Conservation (phyloP, 768 basidiomycete species). For the Asterophora parasitica region DNA sequence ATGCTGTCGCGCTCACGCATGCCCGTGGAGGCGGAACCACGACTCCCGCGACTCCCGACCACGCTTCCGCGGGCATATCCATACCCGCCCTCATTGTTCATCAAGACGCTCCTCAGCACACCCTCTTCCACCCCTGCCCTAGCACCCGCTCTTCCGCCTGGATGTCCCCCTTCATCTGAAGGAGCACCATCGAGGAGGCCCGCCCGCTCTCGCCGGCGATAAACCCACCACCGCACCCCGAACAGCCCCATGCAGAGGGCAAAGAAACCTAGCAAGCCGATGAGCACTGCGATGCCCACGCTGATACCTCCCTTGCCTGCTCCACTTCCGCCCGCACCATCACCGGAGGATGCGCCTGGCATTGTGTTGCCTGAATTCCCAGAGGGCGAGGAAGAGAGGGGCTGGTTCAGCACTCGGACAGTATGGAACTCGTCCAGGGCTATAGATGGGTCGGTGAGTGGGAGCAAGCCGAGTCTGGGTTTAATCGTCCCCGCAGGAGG, state of each 20-base stretch:
- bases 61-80: slow-evolving; percentile 27
- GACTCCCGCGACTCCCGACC: too few relatives aligned
- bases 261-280: slow-evolving; percentile 57
- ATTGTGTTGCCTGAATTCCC: background rate
- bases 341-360: slow-evolving; percentile 13
- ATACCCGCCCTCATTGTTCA: slow-evolving; percentile 28
- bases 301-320: too few relatives aligned
- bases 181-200: background rate
- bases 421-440: slow-evolving; percentile 67
- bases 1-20: too few relatives aligned
- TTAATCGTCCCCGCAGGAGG: slow-evolving; percentile 16
- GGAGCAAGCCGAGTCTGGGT: slow-evolving; percentile 55
- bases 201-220: slow-evolving; percentile 21
- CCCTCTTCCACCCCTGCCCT: slow-evolving; percentile 12
- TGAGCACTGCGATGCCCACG: slow-evolving; percentile 59
- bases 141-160: slow-evolving; percentile 4
- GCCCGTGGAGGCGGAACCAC: too few relatives aligned
- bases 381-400: slow-evolving; percentile 29
- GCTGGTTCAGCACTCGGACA: slow-evolving; percentile 63
- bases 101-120: background rate
- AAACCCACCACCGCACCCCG: slow-evolving; percentile 45
- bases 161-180: background rate
- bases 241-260: slow-evolving; percentile 52
- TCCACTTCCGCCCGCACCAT: too few relatives aligned
- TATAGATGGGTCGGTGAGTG: slow-evolving; percentile 54